These are phyloP conservation scores for Podaxis sp. DNA, from an alignment of 768 basidiomycete species.

Conservation along the genomic window DNA sequence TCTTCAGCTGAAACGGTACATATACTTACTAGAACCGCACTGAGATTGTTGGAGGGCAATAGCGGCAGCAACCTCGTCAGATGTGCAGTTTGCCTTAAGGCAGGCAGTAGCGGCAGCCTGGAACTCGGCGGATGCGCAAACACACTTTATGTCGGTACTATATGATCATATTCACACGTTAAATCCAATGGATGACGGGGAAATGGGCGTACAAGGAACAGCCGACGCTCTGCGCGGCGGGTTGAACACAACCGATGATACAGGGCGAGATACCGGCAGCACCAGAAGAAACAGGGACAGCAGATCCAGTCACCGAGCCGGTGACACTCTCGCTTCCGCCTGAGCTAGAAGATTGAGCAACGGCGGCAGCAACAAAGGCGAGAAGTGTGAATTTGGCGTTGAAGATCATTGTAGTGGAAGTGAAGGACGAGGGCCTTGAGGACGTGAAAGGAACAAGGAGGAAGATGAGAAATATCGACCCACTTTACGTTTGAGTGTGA, in stretches of 20 bases:
- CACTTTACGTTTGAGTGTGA: neutral
- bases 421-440: too few relatives aligned
- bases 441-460: neutral
- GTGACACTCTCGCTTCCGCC: neutral
- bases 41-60: constrained; percentile 20
- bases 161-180: neutral
- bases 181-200: neutral
- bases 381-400: neutral
- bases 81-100: constrained; percentile 20
- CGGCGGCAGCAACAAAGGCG: neutral
- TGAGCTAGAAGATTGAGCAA: constrained; percentile 3
- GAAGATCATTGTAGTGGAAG: neutral
- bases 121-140: constrained; percentile 26
- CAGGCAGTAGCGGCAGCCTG: constrained; percentile 22
- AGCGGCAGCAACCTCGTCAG: constrained; percentile 21
- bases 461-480: neutral
- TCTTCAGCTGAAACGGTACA: neutral
- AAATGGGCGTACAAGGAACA: constrained; percentile 22
- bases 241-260: constrained; percentile 20
- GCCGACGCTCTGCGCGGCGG: constrained; percentile 19
- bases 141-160: constrained; percentile 23
- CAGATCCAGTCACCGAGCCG: neutral
- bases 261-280: constrained; percentile 21
- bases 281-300: neutral
- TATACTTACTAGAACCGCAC: constrained; percentile 21